These are phyloP conservation scores for Rhizopogon sp. DNA, from an alignment of 768 basidiomycete species.

Conservation along the genomic window DNA sequence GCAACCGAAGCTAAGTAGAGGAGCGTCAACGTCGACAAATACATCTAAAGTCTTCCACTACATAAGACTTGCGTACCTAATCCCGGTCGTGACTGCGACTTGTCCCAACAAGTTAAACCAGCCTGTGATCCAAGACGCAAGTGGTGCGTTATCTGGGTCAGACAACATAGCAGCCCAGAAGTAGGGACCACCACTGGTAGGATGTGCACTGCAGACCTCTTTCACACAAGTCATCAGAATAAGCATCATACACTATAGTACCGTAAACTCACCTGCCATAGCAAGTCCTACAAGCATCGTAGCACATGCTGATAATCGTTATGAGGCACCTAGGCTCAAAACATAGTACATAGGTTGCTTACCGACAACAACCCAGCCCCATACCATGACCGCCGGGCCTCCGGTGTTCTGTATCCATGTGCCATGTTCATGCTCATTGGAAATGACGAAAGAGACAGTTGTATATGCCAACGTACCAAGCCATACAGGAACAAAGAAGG, in stretches of 20 bases:
- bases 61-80: conserved; percentile 36
- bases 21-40: background rate
- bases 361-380: conserved; percentile 69
- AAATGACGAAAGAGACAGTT: background rate
- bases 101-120: conserved; percentile 76
- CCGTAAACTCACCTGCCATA: conserved; percentile 55
- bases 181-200: conserved; percentile 71
- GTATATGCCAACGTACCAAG: conserved; percentile 39
- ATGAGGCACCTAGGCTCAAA: background rate
- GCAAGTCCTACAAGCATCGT: conserved; percentile 69
- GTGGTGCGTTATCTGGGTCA: conserved; percentile 46
- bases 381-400: conserved; percentile 74
- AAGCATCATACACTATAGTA: background rate
- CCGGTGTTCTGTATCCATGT: conserved; percentile 52
- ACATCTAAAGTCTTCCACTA: background rate
- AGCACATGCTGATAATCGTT: conserved; percentile 42
- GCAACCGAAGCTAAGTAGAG: conserved; percentile 48
- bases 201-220: conserved; percentile 56
- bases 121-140: conserved; percentile 72
- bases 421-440: background rate
- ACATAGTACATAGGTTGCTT: conserved; percentile 15
- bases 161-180: conserved; percentile 82
- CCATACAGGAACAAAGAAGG: conserved; percentile 68
- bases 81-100: conserved; percentile 74
- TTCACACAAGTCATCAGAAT: background rate